phyloP scores from a whole-genome alignment of 208 protist species.

The Entamoeba nuttalli region DNA sequence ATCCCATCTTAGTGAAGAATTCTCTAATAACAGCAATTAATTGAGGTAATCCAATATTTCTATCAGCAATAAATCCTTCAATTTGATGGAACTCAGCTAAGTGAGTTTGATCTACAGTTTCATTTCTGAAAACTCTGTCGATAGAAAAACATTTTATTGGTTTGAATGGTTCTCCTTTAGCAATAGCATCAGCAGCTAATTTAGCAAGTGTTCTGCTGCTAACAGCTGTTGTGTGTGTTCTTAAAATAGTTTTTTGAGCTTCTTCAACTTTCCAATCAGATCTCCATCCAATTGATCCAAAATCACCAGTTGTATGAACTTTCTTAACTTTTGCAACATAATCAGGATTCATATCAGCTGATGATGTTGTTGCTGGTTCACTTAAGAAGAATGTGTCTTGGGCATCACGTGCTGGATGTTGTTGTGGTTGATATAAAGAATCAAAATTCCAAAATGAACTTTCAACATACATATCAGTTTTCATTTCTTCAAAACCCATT shows the following conservation, averaged over 20 bases:
- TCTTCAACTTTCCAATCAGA: conserved; percentile 79
- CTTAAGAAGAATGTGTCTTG: conserved; percentile 99
- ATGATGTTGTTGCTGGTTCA: not conserved
- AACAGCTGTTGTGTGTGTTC: conserved; percentile 99
- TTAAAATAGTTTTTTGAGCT: conserved; percentile 82
- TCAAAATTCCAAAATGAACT: conserved; percentile 99
- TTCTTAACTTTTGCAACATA: conserved; percentile 73
- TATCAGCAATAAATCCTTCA: conserved; percentile 91
- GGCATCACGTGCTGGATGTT: conserved; percentile 94
- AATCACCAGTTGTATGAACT: conserved; percentile 71
- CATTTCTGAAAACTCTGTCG: conserved; percentile 97
- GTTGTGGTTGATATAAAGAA: conserved; percentile 95
- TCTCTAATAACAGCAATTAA: conserved; percentile 88
- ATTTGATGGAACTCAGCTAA: conserved; percentile 99
- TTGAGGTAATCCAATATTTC: conserved; percentile 80
- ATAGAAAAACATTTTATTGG: conserved; percentile 95
- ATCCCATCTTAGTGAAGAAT: conserved; percentile 87
- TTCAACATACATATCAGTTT: conserved; percentile 92
- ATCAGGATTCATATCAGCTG: not conserved
- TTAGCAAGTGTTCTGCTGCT: conserved; percentile 82
- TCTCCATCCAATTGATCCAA: conserved; percentile 47
- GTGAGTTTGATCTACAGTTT: conserved; percentile 95
- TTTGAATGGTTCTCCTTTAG: conserved; percentile 50
- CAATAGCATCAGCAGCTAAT: conserved; percentile 50
- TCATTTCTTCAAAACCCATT: conserved; percentile 97